Conservation (phyloP, 805 yeast species). For the Cyberlindnera maclurae region DNA sequence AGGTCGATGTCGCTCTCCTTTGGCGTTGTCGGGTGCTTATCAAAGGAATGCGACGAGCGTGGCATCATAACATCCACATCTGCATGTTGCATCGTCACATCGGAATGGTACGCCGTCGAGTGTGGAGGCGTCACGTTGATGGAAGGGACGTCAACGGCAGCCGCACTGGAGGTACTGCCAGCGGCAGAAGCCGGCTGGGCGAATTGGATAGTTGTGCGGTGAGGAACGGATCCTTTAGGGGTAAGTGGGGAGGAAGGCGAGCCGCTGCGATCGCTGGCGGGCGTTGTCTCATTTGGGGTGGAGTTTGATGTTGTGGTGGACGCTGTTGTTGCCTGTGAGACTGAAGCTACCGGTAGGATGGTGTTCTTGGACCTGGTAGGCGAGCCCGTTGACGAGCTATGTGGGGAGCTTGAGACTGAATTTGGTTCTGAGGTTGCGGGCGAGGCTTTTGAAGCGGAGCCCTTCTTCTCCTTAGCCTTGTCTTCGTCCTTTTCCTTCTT, state of each 20-base stretch:
- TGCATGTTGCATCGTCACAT: conserved; percentile 7
- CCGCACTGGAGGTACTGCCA: neutral
- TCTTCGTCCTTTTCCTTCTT: conserved; percentile 35
- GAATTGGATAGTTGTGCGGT: conserved; percentile 1
- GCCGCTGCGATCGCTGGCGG: too few species aligned
- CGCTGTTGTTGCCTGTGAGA: neutral
- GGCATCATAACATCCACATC: conserved; percentile 25
- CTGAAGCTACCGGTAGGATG: neutral
- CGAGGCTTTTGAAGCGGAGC: conserved; percentile 9
- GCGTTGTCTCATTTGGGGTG: too few species aligned
- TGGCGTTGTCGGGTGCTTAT: conserved; percentile 50
- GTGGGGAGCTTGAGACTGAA: conserved; percentile 20
- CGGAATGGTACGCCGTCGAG: conserved; percentile 1
- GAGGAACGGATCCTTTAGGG: too few species aligned
- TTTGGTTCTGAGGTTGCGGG: conserved; percentile 18
- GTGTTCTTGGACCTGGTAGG: conserved; percentile 11
- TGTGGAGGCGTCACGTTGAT: conserved; percentile 16
- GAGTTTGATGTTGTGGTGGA: neutral
- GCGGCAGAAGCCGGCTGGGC: neutral
- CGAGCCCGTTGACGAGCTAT: conserved; percentile 16
- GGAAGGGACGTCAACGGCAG: conserved; percentile 6
- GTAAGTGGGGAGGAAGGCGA: too few species aligned
- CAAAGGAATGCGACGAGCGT: conserved; percentile 45
- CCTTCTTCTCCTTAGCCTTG: conserved; percentile 16
- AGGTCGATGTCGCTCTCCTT: conserved; percentile 58